Evolutionary conservation across 2,329 filamentous ascomycete genomes (phyloP).

Genomic region (Chalaropsis thielavioides): DNA sequence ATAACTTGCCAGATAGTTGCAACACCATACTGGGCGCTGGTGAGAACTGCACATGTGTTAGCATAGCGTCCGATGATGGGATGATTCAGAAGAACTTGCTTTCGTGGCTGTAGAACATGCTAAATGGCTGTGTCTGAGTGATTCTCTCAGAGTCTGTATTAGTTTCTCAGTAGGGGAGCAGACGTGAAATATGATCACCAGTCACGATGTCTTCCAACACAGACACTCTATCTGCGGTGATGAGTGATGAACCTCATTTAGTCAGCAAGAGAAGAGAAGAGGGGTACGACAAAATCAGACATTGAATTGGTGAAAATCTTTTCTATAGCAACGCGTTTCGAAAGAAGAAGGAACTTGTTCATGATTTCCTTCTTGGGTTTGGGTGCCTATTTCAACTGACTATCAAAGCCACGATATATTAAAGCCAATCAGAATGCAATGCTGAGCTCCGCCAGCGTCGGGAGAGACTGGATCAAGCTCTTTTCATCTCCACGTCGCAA

Average conservation of each 20-base stretch:
- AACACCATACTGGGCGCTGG: slow-evolving; percentile 75
- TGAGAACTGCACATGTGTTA: slow-evolving; percentile 48
- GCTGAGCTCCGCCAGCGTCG: neutral
- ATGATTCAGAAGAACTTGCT: slow-evolving; percentile 40
- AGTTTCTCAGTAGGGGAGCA: neutral
- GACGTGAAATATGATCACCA: neutral
- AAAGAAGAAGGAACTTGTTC: slow-evolving; percentile 3
- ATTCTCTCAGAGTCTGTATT: neutral
- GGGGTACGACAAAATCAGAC: neutral
- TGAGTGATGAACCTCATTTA: neutral
- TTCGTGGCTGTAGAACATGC: slow-evolving; percentile 94
- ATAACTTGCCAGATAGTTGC: slow-evolving; percentile 73
- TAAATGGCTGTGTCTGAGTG: slow-evolving; percentile 15
- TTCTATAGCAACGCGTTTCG: neutral
- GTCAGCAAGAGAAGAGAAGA: neutral
- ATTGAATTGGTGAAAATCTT: neutral
- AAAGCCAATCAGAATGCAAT: neutral
- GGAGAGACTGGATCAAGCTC: too few species aligned
- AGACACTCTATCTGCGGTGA: neutral
- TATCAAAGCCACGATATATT: neutral
- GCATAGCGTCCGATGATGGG: slow-evolving; percentile 5
- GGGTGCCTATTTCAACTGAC: neutral
- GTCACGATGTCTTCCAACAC: neutral
- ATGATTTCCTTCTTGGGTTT: neutral
- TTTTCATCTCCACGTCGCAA: too few species aligned